These are phyloP conservation scores for Candolleomyces aberdarensis DNA, from an alignment of 768 basidiomycete species.

Conservation along the genomic window DNA sequence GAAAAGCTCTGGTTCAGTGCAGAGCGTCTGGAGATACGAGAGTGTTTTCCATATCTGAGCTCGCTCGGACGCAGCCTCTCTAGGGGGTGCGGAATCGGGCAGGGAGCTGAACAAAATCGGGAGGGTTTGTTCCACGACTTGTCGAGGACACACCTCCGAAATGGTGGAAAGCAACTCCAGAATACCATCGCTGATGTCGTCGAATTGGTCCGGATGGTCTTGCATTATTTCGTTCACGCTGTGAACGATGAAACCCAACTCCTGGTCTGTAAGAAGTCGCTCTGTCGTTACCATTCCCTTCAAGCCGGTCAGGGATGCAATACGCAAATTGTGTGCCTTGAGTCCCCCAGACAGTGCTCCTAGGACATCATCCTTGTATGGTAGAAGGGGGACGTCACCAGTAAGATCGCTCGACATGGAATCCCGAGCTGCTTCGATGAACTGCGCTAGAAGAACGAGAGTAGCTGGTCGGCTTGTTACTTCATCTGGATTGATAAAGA, in stretches of 20 bases:
- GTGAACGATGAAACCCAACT: conserved; percentile 77
- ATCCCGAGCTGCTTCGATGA: conserved; percentile 53
- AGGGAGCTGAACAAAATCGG: conserved; percentile 76
- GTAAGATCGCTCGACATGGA: conserved; percentile 25
- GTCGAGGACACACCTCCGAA: conserved; percentile 53
- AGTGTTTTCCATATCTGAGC: conserved; percentile 66
- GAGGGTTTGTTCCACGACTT: conserved; percentile 72
- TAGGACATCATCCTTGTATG: conserved; percentile 76
- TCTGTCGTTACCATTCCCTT: conserved; percentile 64
- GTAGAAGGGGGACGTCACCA: conserved; percentile 31
- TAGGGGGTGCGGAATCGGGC: conserved; percentile 60
- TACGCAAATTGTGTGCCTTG: conserved; percentile 46
- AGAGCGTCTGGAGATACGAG: conserved; percentile 66
- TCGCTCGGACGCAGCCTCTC: conserved; percentile 54
- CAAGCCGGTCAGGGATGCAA: conserved; percentile 63
- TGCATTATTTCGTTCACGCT: conserved; percentile 69
- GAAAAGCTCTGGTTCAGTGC: conserved; percentile 74
- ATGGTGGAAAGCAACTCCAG: conserved; percentile 64
- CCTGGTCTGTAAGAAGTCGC: conserved; percentile 61
- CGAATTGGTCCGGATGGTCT: conserved; percentile 45
- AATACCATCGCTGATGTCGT: conserved; percentile 56
- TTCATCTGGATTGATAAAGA: conserved; percentile 75
- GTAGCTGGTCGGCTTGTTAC: conserved; percentile 62
- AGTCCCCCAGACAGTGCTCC: conserved; percentile 60
- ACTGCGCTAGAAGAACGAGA: conserved; percentile 62